Conservation (phyloP, 2,329 filamentous ascomycete genomes). For the Exophiala mesophila region DNA sequence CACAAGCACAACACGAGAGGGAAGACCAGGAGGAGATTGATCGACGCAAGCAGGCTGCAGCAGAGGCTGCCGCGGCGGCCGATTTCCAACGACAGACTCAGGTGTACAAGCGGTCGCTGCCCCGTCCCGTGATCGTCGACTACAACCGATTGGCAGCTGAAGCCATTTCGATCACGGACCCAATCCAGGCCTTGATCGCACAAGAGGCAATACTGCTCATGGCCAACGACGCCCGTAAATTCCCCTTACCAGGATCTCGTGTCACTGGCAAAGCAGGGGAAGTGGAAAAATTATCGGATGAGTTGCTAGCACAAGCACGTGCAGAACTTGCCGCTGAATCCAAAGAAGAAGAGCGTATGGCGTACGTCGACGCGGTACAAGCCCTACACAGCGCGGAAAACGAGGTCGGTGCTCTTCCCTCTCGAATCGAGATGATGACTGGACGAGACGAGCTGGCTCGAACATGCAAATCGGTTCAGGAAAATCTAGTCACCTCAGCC, state of each 20-base stretch:
- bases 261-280: conserved; percentile 57
- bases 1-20: conserved; percentile 27
- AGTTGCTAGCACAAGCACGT: conserved; percentile 67
- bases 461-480: conserved; percentile 71
- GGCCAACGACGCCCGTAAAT: conserved; percentile 73
- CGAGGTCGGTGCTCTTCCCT: conserved; percentile 55
- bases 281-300: conserved; percentile 64
- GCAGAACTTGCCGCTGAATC: conserved; percentile 70
- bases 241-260: conserved; percentile 63
- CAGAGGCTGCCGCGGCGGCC: conserved; percentile 59
- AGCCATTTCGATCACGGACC: conserved; percentile 57
- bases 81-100: conserved; percentile 83
- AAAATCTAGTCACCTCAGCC: conserved; percentile 67
- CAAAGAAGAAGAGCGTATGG: conserved; percentile 45
- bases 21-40: conserved; percentile 72
- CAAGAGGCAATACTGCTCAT: conserved; percentile 74
- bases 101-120: conserved; percentile 80
- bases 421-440: conserved; percentile 74
- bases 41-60: conserved; percentile 57
- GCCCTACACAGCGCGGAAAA: conserved; percentile 47
- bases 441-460: conserved; percentile 63
- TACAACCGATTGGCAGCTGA: conserved; percentile 61
- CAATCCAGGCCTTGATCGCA: conserved; percentile 65
- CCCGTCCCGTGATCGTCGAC: conserved; percentile 70
- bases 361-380: conserved; percentile 42